Base-by-base conservation (phyloP, 306 rosid genomes). In the Inga oerstediana region DNA sequence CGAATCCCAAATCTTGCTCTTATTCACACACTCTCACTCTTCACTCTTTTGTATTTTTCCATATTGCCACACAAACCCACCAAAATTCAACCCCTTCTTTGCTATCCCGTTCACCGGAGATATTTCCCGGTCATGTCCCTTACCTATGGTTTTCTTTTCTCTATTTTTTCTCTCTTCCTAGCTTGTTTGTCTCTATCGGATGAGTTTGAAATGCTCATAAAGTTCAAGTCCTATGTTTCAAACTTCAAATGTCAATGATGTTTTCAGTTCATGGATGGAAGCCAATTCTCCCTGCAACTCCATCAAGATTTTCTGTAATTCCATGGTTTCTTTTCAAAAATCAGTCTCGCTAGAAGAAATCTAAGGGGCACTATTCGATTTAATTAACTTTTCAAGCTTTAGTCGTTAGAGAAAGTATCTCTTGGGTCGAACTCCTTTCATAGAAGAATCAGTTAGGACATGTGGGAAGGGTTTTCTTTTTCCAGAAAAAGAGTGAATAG, bases 341-440 rank as follows among this genome's bases (percentile, higher is more conserved):
- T 91, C 86, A 79, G 84, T 44, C 88, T 91, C 7, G 17, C 87
- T 24, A 58, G 0, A 65, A 65, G 30, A 82, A 85, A 8, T 27
- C 85, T 91, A n/a, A 54, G 76, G 34, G 93, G 95, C 44, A 17
- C 81, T 82, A 72, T 91, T 80, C 92, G 89, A 3, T 87, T 91
- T 22, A 85, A 76, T 67, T 70, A 88, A 2, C 76, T 91, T 27
- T 91, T 93, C 43, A 61, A 80, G 27, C 87, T 89, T 65, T 79
- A 19, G 5, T 78, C 83, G 20, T 76, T 91, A 41, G 78, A 83
- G 73, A 89, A 61, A 81, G 37, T 91, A 24, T 70, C 88, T 74
- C 71, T 12, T 5, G 91, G 80, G 5, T 54, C n/a, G 0, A 91
- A 91, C 68, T 75, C 9, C 14, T 75, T 91, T 79, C 10, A 74